phyloP scores from a whole-genome alignment of 352 stramenopile species.

The Phytophthora sojae region DNA sequence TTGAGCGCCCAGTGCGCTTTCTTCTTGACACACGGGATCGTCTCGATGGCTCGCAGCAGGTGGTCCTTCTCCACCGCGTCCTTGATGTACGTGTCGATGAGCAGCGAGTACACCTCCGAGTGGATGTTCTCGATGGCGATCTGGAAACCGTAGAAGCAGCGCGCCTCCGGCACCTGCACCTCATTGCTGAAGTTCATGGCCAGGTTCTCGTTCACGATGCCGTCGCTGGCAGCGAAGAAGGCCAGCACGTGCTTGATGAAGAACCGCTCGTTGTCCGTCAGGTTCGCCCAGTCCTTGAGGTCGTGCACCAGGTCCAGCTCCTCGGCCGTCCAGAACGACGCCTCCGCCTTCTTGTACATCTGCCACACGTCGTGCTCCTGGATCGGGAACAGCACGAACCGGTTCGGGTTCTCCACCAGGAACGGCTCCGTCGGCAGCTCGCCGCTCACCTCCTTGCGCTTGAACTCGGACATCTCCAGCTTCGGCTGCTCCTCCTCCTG shows the following conservation, averaged over 20 bases:
- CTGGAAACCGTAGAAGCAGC: conserved; percentile 99
- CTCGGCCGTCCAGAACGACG: conserved; percentile 99
- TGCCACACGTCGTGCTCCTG: conserved; percentile 97
- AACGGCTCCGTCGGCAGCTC: conserved; percentile 92
- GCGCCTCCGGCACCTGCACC: conserved; percentile 96
- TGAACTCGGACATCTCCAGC: conserved; percentile 85
- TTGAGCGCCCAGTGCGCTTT: conserved; percentile 86
- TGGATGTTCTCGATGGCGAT: conserved; percentile 99
- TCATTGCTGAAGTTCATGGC: conserved; percentile 99
- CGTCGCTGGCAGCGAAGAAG: conserved; percentile 99
- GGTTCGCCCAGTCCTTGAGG: conserved; percentile 94
- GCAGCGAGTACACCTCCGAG: conserved; percentile 98
- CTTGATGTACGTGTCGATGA: conserved; percentile 99
- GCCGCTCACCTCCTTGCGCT: conserved; percentile 86
- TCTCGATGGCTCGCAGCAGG: conserved; percentile 98
- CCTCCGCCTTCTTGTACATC: conserved; percentile 99
- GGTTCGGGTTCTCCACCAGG: conserved; percentile 95
- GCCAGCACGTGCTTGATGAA: conserved; percentile 98
- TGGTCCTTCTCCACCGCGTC: conserved; percentile 94
- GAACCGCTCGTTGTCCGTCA: conserved; percentile 96
- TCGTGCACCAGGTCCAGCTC: conserved; percentile 98
- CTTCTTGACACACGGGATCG: conserved; percentile 97
- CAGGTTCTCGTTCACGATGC: conserved; percentile 99
- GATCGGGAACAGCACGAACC: conserved; percentile 99
- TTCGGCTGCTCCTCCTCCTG: conserved; percentile 31